phyloP scores from a whole-genome alignment of 1,139 yeast species.

The Yamadazyma songkhlaensis region DNA sequence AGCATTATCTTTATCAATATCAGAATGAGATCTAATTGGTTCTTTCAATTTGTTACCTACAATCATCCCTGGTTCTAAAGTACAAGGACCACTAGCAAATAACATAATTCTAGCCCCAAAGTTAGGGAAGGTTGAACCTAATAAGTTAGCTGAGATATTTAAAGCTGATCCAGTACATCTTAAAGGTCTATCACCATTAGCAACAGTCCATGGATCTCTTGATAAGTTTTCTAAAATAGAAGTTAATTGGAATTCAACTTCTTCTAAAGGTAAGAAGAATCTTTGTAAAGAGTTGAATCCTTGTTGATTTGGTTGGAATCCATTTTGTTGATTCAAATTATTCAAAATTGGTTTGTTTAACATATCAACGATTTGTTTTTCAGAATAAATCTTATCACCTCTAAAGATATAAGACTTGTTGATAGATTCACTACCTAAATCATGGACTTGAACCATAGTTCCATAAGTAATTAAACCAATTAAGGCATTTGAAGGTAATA shows the following conservation, averaged over 20 bases:
- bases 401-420: conserved; percentile 85
- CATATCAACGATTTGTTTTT: conserved; percentile 74
- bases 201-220: conserved; percentile 91
- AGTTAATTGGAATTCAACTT: conserved; percentile 84
- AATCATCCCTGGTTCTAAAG: conserved; percentile 92
- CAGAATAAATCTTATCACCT: conserved; percentile 85
- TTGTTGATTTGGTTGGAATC: conserved; percentile 8
- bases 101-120: conserved; percentile 89
- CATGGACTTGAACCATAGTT: conserved; percentile 93
- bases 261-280: conserved; percentile 82
- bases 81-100: conserved; percentile 94
- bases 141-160: conserved; percentile 75
- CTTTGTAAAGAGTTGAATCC: conserved; percentile 55
- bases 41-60: conserved; percentile 91
- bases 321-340: conserved; percentile 25
- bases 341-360: conserved; percentile 51
- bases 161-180: conserved; percentile 95
- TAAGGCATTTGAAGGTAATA: conserved; percentile 90
- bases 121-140: conserved; percentile 85
- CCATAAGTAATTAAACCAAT: conserved; percentile 93
- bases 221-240: conserved; percentile 75
- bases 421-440: conserved; percentile 75
- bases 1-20: conserved; percentile 75
- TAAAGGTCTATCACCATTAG: conserved; percentile 81
- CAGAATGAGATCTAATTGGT: conserved; percentile 96